Evolutionary conservation across 768 basidiomycete species (phyloP), one percentile per base, ranked within the genome.

Genomic region (Coprinellus aureogranulatus): DNA sequence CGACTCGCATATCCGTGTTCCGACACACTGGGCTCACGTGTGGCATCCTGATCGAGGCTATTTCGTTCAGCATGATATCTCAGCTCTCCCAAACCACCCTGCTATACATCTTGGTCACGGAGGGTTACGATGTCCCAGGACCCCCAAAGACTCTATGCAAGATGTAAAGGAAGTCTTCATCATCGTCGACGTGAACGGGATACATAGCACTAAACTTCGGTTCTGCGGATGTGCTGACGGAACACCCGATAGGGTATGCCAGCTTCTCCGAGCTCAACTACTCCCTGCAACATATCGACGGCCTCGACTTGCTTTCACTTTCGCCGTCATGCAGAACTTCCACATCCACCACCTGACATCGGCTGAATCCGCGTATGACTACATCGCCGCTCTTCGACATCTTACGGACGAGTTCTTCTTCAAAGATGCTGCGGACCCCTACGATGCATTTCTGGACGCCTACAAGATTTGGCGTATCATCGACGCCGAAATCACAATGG

Each of bases 11-110:
- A 14, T 53, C 9, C 27, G 49, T 16, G 40, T 37, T 6, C 68
- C 62, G 11, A 62, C 62, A 18, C 70, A 71, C 37, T 68, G 68
- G 67, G 68, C 64, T 9, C 56, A 67, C 37, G 62, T 65, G 2
- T 70, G 68, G 68, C 34, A 65, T 31, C 2, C 18, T 1, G 22
- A 45, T 0, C 20, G 39, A 14, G 60, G 59, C 1, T 68, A 59
- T 53, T 68, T 66, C 39, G 37, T 66, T n/a, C 60, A 61, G 3
- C 62, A 63, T 42, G 67, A 68, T 34, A 65, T 70, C 20, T 45
- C 64, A 4, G 49, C 53, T 3, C 61, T 68, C 27, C 40, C 39
- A 20, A 23, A 20, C 6, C 42, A 34, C 14, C 20, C 6, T 10
- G 60, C 51, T 50, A 55, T 63, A 18, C 53, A 64, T 14, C 61